phyloP scores from a whole-genome alignment of 805 yeast species.

The Starmerella etchellsii region DNA sequence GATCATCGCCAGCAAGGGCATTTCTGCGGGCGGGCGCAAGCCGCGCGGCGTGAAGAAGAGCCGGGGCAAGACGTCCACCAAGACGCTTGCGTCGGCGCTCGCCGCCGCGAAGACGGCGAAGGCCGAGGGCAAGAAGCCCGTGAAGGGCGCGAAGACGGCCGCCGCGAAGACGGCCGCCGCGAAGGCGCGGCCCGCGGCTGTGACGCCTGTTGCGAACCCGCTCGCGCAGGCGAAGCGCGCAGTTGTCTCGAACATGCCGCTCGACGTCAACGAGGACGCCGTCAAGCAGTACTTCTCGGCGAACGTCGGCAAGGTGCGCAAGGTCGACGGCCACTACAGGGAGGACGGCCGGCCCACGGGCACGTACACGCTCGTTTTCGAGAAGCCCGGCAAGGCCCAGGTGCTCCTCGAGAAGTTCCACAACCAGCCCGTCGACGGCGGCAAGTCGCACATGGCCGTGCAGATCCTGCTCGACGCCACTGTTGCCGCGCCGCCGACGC shows the following conservation, averaged over 20 bases:
- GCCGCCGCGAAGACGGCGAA: constrained; percentile 9
- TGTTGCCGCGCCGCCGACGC: constrained; percentile 9
- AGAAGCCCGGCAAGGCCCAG: constrained; percentile 52
- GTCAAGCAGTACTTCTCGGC: constrained; percentile 68
- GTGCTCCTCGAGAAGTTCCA: constrained; percentile 73
- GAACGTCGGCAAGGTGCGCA: constrained; percentile 73
- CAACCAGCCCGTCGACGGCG: constrained; percentile 88
- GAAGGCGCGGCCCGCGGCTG: neutral
- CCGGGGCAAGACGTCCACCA: constrained; percentile 11
- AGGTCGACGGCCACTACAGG: constrained; percentile 63
- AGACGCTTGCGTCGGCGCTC: constrained; percentile 8
- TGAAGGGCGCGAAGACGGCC: constrained; percentile 4
- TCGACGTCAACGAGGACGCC: constrained; percentile 22
- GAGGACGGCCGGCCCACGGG: constrained; percentile 86
- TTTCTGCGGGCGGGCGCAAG: constrained; percentile 9
- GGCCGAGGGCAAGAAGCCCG: constrained; percentile 2
- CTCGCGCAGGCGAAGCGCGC: constrained; percentile 48
- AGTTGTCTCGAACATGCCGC: constrained; percentile 58
- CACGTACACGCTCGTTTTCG: constrained; percentile 75
- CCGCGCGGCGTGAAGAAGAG: constrained; percentile 22
- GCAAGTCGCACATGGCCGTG: constrained; percentile 57
- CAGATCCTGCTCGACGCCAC: constrained; percentile 62
- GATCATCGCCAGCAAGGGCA: constrained; percentile 50
- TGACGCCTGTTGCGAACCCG: constrained; percentile 19
- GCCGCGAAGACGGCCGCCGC: constrained; percentile 10